phyloP scores from a whole-genome alignment of 176 grass and related monocot species.

The Oryza rufipogon region DNA sequence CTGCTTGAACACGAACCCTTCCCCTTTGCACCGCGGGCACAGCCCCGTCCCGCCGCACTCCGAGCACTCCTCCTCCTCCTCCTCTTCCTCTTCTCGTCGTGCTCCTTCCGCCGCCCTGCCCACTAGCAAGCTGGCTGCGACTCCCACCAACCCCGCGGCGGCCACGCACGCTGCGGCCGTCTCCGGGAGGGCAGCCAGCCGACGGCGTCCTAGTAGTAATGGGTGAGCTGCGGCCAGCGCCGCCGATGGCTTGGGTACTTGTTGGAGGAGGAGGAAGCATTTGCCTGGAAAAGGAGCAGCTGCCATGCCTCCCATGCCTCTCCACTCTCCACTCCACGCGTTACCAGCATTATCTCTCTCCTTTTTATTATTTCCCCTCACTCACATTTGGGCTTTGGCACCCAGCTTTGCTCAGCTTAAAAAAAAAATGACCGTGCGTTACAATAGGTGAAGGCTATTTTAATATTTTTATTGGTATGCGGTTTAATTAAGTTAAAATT shows the following conservation, averaged over 20 bases:
- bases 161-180: conserved; percentile 1
- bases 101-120: not conserved
- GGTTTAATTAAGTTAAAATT: too few relatives aligned
- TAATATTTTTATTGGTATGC: too few relatives aligned
- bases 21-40: conserved; percentile 55
- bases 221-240: not conserved
- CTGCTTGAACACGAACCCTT: conserved; percentile 55
- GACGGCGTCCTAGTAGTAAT: not conserved
- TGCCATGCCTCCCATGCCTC: too few relatives aligned
- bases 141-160: conserved; percentile 7
- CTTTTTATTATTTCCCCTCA: too few relatives aligned
- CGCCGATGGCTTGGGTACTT: not conserved
- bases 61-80: conserved; percentile 32
- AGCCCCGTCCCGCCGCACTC: conserved; percentile 56
- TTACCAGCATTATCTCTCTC: too few relatives aligned
- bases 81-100: not conserved
- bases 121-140: conserved; percentile 8
- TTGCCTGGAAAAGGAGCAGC: not conserved
- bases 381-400: too few relatives aligned
- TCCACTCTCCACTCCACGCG: too few relatives aligned
- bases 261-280: not conserved
- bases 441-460: too few relatives aligned
- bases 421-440: too few relatives aligned
- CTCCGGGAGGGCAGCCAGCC: conserved; percentile 25
- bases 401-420: too few relatives aligned